Evolutionary conservation across 2,329 filamentous ascomycete genomes (phyloP).

Genomic region (Hymenoscyphus fructigenus): DNA sequence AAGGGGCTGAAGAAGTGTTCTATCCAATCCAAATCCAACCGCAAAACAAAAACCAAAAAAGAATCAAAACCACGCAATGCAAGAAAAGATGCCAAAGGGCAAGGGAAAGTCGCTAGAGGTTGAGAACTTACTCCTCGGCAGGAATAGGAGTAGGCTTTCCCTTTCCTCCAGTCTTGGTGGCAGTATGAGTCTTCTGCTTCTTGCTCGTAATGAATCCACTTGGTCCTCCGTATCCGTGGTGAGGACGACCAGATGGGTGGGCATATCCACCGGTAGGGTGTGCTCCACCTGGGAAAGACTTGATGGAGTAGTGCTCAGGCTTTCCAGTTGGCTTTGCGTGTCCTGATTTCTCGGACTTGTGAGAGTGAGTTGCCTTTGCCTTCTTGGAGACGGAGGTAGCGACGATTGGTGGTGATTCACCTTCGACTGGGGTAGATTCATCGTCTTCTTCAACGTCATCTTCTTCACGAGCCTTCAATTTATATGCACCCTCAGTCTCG

Average conservation of each 20-base stretch:
- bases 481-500: background rate
- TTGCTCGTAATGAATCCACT: background rate
- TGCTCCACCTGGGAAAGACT: background rate
- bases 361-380: background rate
- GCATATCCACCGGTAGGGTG: background rate
- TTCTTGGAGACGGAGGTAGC: background rate
- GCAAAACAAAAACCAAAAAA: background rate
- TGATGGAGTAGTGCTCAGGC: background rate
- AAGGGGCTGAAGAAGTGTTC: background rate
- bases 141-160: background rate
- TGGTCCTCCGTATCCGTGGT: background rate
- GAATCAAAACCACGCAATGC: background rate
- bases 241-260: background rate
- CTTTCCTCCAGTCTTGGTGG: background rate
- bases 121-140: background rate
- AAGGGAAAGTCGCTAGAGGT: background rate
- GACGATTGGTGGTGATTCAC: background rate
- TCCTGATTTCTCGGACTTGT: background rate
- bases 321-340: background rate
- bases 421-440: no score
- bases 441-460: background rate
- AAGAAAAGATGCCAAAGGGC: background rate
- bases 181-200: background rate
- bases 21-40: background rate
- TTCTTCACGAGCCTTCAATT: background rate